Conservation (phyloP, 495 filamentous ascomycete genomes). For the Diplogelasinospora grovesii region DNA sequence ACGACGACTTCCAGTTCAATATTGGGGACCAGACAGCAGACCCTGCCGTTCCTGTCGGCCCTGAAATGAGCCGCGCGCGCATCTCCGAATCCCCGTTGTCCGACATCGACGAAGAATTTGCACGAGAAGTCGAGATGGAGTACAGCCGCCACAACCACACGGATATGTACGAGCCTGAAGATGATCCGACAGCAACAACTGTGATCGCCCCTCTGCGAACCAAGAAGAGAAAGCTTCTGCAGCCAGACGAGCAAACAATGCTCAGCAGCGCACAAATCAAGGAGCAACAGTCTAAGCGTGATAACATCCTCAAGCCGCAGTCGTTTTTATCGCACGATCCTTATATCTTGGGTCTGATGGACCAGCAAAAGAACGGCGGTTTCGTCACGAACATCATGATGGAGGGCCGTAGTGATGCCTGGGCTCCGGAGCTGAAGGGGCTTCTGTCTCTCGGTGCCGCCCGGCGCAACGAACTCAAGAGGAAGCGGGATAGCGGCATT, state of each 20-base stretch:
- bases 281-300: constrained; percentile 69
- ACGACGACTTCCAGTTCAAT: constrained; percentile 50
- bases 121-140: constrained; percentile 46
- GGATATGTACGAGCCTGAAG: constrained; percentile 50
- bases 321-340: constrained; percentile 81
- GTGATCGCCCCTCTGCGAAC: constrained; percentile 52
- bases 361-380: constrained; percentile 77
- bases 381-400: constrained; percentile 79
- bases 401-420: constrained; percentile 65
- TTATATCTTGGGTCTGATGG: constrained; percentile 76
- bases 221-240: constrained; percentile 71
- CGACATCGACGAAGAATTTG: constrained; percentile 54
- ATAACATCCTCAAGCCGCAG: constrained; percentile 70
- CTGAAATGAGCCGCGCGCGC: constrained; percentile 42
- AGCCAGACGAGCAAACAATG: constrained; percentile 59
- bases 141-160: constrained; percentile 46
- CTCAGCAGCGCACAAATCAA: constrained; percentile 56
- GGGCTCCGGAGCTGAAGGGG: constrained; percentile 86
- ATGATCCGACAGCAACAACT: constrained; percentile 35
- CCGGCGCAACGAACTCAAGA: constrained; percentile 74
- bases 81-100: constrained; percentile 67
- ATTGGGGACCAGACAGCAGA: constrained; percentile 44
- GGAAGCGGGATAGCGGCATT: constrained; percentile 87
- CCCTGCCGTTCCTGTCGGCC: constrained; percentile 31
- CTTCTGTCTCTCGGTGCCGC: constrained; percentile 78